Conservation (phyloP, 2,329 filamentous ascomycete genomes). For the Penicillium crustosum region DNA sequence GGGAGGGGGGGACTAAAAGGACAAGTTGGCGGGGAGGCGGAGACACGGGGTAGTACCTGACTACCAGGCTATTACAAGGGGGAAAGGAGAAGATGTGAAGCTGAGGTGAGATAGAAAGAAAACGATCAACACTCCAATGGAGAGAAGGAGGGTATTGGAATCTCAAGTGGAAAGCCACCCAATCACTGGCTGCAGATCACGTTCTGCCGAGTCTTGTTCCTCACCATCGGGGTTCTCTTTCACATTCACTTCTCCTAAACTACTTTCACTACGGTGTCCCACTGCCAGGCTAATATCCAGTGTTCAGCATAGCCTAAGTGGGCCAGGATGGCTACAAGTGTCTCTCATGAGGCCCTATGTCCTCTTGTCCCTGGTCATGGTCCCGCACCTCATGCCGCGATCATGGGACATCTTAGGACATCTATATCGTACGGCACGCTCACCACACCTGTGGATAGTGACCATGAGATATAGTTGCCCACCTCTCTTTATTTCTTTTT, state of each 20-base stretch:
- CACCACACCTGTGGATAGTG: neutral
- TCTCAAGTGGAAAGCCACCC: constrained; percentile 22
- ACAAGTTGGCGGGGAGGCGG: constrained; percentile 22
- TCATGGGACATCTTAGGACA: constrained; percentile 24
- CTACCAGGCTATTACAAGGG: constrained; percentile 21
- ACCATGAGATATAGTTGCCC: constrained; percentile 3
- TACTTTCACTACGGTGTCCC: neutral
- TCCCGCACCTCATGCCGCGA: constrained; percentile 20
- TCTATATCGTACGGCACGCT: neutral
- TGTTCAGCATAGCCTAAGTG: neutral
- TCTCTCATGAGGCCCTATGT: neutral
- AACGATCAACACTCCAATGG: constrained; percentile 8
- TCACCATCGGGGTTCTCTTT: neutral
- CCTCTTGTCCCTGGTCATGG: constrained; percentile 14
- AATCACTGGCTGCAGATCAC: constrained; percentile 29
- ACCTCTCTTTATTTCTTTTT: too few species aligned
- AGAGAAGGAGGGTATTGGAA: constrained; percentile 16
- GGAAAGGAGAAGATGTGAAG: constrained; percentile 4
- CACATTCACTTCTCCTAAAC: neutral
- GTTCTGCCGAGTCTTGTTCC: constrained; percentile 14
- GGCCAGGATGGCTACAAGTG: neutral
- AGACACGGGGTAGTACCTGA: constrained; percentile 22
- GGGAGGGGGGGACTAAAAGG: constrained; percentile 7
- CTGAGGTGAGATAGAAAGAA: constrained; percentile 10
- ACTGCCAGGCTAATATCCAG: neutral